Percentiles rank a stretch among this genome's conserved stretches.
Evolutionary conservation across 352 stramenopile species (phyloP).

Genomic region (Aphanomyces cochlioides): DNA sequence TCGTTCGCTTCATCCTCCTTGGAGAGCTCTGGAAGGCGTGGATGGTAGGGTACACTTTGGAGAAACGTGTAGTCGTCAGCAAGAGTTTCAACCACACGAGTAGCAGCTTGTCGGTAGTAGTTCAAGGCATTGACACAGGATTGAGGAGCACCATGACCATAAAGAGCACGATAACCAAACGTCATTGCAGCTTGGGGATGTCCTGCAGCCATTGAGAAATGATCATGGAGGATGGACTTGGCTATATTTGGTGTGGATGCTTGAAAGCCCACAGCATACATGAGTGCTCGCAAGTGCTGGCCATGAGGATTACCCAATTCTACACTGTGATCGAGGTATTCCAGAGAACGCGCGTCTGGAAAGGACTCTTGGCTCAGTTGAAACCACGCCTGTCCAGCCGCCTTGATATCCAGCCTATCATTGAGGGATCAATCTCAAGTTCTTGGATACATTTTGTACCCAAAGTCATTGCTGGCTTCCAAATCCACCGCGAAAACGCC

Average conservation of each 20-base stretch:
- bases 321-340: constrained; percentile 48
- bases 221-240: constrained; percentile 45
- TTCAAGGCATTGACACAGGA: constrained; percentile 54
- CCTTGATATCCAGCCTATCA: neutral
- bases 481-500: too few species aligned
- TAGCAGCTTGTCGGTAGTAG: constrained; percentile 73
- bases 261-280: constrained; percentile 29
- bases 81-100: constrained; percentile 19
- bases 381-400: constrained; percentile 10
- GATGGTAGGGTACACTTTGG: neutral
- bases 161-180: constrained; percentile 60
- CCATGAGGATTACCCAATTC: constrained; percentile 35
- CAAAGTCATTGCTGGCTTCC: too few species aligned
- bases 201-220: constrained; percentile 50
- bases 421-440: too few species aligned
- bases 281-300: constrained; percentile 48
- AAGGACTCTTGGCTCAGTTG: constrained; percentile 18
- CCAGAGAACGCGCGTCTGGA: constrained; percentile 8
- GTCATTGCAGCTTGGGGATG: constrained; percentile 51
- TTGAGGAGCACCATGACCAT: constrained; percentile 47
- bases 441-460: too few species aligned
- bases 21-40: neutral
- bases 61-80: too few species aligned
- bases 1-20: neutral
- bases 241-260: constrained; percentile 31